Evolutionary conservation across 169 alveolate species (phyloP), one percentile per base, ranked within the genome.

Genomic region (Plasmodium billcollinsi): DNA sequence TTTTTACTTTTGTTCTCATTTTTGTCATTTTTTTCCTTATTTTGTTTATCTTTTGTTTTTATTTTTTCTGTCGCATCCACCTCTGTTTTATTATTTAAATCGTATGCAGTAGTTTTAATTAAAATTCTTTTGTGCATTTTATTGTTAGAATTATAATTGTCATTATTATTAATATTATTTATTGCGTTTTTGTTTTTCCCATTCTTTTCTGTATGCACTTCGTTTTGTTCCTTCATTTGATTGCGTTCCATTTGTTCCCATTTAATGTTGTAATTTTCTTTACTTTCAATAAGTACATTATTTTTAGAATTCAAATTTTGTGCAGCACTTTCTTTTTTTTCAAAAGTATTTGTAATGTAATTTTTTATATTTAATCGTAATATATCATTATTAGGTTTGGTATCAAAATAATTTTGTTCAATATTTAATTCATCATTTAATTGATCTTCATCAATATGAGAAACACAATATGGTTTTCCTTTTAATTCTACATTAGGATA

Each of bases 401-500:
- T 78, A 49, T 78, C 89, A 78, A 78, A 78, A 58, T 78, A 78
- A 65, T 78, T 66, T 26, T 78, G 75, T 66, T 78, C 78, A 56
- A 78, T 65, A 43, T 78, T 78, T 20, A 78, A 58, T 3, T 78
- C 89, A 11, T 78, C 76, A 39, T 52, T 56, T 21, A 78, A 24
- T 67, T 66, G 29, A 5, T 78, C 89, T 59, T 65, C 89, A 8
- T 78, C 71, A 24, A 78, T 62, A 14, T 75, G n/a, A 43, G 78
- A 78, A 11, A 78, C 58, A 45, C 89, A 65, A 66, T 29, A 65
- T 2, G 89, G 89, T 26, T 66, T 66, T 26, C 70, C 89, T 45
- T 78, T 78, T 59, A 78, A 66, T 14, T 78, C 89, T 11, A 78
- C 70, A 33, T 50, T 15, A 6, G 89, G 89, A 59, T 78, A 78